A percentile compares a stretch with the other conserved stretches of the same genome.
phyloP scores from a whole-genome alignment of 169 alveolate genomes.

The Plasmodium coatneyi region DNA sequence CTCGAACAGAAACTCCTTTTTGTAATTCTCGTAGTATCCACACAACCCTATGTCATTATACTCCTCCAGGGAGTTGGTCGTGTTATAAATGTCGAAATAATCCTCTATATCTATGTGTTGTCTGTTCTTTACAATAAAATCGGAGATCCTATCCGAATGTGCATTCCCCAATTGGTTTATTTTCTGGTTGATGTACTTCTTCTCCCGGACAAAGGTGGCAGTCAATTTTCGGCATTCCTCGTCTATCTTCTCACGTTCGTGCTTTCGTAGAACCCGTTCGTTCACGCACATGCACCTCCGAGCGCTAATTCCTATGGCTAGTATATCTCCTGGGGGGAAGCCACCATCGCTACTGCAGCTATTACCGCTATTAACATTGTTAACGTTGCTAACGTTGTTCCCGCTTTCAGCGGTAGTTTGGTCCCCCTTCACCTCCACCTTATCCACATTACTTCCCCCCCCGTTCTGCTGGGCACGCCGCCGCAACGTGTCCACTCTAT shows the following conservation, averaged over 20 bases:
- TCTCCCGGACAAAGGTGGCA: conserved; percentile 64
- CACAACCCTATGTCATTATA: conserved; percentile 85
- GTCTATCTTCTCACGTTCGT: conserved; percentile 39
- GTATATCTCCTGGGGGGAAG: not conserved
- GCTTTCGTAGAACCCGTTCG: conserved; percentile 53
- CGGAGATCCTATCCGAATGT: conserved; percentile 64
- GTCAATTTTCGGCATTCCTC: conserved; percentile 67
- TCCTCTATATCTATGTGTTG: conserved; percentile 63
- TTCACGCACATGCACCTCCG: conserved; percentile 71
- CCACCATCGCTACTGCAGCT: not conserved
- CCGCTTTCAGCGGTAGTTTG: not conserved
- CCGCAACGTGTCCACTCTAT: conserved; percentile 76
- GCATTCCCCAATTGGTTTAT: conserved; percentile 18
- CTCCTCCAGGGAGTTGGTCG: conserved; percentile 71
- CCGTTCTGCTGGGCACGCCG: conserved; percentile 70
- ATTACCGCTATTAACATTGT: not conserved
- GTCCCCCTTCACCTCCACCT: not conserved
- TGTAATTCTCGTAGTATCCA: conserved; percentile 89
- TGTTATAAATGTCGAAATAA: conserved; percentile 74
- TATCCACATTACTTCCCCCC: conserved; percentile 22
- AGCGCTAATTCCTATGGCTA: conserved; percentile 37
- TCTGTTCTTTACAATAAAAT: conserved; percentile 74
- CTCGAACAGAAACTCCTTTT: conserved; percentile 83
- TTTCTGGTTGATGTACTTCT: conserved; percentile 37
- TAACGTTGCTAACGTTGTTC: no score